Evolutionary conservation across 2,329 filamentous ascomycete species (phyloP), one percentile per base, ranked within the genome.

Genomic region (Penicillium olsonii): DNA sequence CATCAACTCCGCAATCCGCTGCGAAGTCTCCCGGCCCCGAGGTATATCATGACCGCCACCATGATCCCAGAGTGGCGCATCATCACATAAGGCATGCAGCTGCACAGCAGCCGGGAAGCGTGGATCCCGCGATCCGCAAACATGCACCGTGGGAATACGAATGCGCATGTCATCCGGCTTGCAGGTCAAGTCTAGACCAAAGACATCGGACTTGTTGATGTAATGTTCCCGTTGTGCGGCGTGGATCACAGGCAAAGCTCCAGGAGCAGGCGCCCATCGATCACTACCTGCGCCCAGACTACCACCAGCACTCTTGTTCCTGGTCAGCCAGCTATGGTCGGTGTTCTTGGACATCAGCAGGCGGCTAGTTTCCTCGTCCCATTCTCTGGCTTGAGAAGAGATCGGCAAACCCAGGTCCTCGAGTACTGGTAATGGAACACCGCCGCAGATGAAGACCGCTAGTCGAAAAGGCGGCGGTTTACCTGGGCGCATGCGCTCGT

Each of bases 381-480:
- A 20, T 34, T 43, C 9, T 8, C 22, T 18, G 9, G 41, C 41
- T 5, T 19, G 17, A 4, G 15, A 8, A 2, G 41, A 34, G 9
- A 43, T 22, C 5, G 26, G 27, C 3, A 43, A 12, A 4, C 41
- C 41, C 12, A 33, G 12, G n/a, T 43, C 27, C 14, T 33, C 41
- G 12, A 43, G 29, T 4, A 22, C 17, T 5, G 41, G 41, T 8
- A 43, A 29, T 7, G 41, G 41, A 10, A 34, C 17, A 22, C 41
- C 46, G 22, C 46, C 46, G 15, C 46, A 49, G 39, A 49, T 49
- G 22, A 49, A 49, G 15, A 43, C 33, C 3, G 27, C 41, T 11
- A 33, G 27, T 29, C 41, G 18, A 19, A 43, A 43, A 10, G 29
- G 41, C 10, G 33, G 29, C 5, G 41, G 27, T 29, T 5, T 20